Conservation (phyloP, 768 basidiomycete genomes). For the Macrolepiota fuliginosa region DNA sequence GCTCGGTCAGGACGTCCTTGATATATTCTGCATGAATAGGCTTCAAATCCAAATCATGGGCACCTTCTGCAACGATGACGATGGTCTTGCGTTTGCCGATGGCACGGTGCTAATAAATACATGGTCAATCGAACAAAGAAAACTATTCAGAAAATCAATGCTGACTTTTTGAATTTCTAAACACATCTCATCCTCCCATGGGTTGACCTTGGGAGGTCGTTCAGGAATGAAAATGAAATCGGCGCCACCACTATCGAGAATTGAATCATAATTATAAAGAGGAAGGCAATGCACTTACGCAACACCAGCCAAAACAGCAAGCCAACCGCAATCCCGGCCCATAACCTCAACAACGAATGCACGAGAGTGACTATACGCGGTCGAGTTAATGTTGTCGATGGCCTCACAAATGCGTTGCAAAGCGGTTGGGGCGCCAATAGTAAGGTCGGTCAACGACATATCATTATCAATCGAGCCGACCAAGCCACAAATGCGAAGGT, state of each 20-base stretch:
- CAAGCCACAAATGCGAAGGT: slow-evolving; percentile 96
- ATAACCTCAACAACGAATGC: slow-evolving; percentile 99
- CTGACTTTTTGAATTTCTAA: slow-evolving; percentile 73
- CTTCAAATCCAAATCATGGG: slow-evolving; percentile 81
- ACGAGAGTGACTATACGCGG: slow-evolving; percentile 92
- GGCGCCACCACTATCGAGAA: slow-evolving; percentile 66
- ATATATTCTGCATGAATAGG: slow-evolving; percentile 92
- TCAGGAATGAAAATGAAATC: slow-evolving; percentile 99
- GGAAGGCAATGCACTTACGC: slow-evolving; percentile 46
- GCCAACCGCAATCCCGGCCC: slow-evolving; percentile 99
- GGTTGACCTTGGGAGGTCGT: slow-evolving; percentile 69
- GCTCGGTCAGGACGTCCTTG: slow-evolving; percentile 83
- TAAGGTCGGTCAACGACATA: slow-evolving; percentile 96
- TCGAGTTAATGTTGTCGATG: slow-evolving; percentile 97
- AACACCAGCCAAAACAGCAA: slow-evolving; percentile 90
- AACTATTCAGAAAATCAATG: slow-evolving; percentile 13
- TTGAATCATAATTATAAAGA: neutral
- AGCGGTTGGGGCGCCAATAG: slow-evolving; percentile 95
- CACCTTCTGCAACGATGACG: slow-evolving; percentile 97
- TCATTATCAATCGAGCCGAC: slow-evolving; percentile 99
- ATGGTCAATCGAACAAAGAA: neutral
- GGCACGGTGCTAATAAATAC: slow-evolving; percentile 69
- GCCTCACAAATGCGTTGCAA: slow-evolving; percentile 96
- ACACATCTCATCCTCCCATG: slow-evolving; percentile 95
- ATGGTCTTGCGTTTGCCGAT: slow-evolving; percentile 97